A percentile compares a stretch with the other conserved stretches of the same genome.
Evolutionary conservation across 495 filamentous ascomycete species (phyloP).

Genomic region (Chaetomium tenue): DNA sequence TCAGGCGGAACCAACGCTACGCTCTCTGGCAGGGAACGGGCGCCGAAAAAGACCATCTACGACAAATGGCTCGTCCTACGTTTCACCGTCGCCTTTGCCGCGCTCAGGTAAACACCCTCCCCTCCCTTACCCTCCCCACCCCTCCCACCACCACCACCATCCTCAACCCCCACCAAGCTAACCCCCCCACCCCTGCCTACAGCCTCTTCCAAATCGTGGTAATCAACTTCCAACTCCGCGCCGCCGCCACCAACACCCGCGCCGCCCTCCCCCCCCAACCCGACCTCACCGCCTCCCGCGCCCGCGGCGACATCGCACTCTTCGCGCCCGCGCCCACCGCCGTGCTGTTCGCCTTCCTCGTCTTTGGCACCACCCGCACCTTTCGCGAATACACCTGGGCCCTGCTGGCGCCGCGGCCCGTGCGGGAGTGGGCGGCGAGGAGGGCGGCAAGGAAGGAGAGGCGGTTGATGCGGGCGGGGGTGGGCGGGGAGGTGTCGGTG

Average conservation of each 20-base stretch:
- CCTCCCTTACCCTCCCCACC: neutral
- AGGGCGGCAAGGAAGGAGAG: neutral
- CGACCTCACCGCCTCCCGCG: constrained; percentile 37
- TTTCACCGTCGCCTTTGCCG: constrained; percentile 48
- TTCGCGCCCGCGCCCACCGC: constrained; percentile 47
- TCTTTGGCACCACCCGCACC: constrained; percentile 45
- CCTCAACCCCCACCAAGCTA: neutral
- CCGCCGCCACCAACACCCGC: constrained; percentile 36
- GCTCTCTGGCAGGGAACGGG: neutral
- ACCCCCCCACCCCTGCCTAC: neutral
- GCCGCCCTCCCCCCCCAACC: constrained; percentile 37
- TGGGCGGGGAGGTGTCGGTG: neutral
- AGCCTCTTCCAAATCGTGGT: constrained; percentile 45
- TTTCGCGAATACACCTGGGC: constrained; percentile 34
- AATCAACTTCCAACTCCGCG: constrained; percentile 43
- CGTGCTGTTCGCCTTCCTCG: constrained; percentile 40
- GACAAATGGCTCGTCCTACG: constrained; percentile 48
- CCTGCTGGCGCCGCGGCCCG: constrained; percentile 16
- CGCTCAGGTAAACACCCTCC: constrained; percentile 32
- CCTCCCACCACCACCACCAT: neutral
- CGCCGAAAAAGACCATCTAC: constrained; percentile 36
- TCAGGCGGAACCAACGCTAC: constrained; percentile 21
- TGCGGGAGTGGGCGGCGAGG: constrained; percentile 14
- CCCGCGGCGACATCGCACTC: constrained; percentile 42
- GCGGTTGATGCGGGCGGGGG: neutral